Percentiles rank a stretch among this genome's conserved stretches.
Evolutionary conservation across 1,284 basidiomycete species (phyloP).

Genomic region (Fomitopsis palustris): DNA sequence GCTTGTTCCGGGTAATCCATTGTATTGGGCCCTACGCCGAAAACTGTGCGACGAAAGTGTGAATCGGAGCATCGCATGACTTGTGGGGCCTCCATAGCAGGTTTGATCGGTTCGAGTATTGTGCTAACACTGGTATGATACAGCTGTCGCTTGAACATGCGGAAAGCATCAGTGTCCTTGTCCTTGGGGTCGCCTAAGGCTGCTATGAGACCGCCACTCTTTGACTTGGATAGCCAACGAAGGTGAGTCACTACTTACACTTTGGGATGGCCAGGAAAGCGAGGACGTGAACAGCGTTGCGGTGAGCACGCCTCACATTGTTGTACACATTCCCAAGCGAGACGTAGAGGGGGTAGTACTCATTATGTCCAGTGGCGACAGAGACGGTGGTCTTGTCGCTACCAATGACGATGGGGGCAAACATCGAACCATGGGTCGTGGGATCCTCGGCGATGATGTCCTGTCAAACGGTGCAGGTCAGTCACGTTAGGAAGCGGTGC

Average conservation of each 20-base stretch:
- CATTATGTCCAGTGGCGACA: slow-evolving; percentile 18
- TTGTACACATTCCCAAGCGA: slow-evolving; percentile 18
- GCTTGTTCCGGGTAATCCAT: slow-evolving; percentile 30
- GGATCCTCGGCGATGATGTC: slow-evolving; percentile 15
- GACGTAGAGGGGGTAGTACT: slow-evolving; percentile 18
- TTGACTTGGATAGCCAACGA: no score
- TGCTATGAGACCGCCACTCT: neutral
- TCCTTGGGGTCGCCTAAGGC: neutral
- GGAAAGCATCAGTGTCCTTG: slow-evolving; percentile 6
- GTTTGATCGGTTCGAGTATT: slow-evolving; percentile 15
- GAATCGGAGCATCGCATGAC: slow-evolving; percentile 21
- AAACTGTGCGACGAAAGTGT: slow-evolving; percentile 20
- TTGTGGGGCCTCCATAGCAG: slow-evolving; percentile 19
- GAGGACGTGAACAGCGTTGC: slow-evolving; percentile 15
- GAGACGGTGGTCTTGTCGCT: slow-evolving; percentile 23
- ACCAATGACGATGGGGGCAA: slow-evolving; percentile 22
- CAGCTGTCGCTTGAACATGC: neutral
- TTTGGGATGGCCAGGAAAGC: slow-evolving; percentile 24
- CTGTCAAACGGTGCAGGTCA: no score
- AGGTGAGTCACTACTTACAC: no score
- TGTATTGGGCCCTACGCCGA: slow-evolving; percentile 26
- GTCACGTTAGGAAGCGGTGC: no score
- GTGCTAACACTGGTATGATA: slow-evolving; percentile 12
- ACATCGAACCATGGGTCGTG: slow-evolving; percentile 15
- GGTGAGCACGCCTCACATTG: slow-evolving; percentile 17